Evolutionary conservation across 495 filamentous ascomycete species (phyloP).

Genomic region (Hypoxylon perforatum): DNA sequence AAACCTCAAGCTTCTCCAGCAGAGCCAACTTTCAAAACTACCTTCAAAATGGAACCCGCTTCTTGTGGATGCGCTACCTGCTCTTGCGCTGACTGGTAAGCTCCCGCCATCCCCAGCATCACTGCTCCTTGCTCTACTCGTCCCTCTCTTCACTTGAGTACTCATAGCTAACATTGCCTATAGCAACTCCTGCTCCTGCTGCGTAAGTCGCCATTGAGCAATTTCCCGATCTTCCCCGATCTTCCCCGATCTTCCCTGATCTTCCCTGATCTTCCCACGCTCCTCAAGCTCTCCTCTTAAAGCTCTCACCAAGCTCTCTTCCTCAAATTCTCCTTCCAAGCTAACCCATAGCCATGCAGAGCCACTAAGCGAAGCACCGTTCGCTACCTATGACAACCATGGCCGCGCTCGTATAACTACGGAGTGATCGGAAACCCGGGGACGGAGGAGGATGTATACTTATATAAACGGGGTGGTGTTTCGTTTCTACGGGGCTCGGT

Average conservation of each 20-base stretch:
- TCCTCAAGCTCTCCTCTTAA: too few species aligned
- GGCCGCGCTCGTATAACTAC: conserved; percentile 1
- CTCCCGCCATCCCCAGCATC: neutral
- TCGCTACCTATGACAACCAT: conserved; percentile 9
- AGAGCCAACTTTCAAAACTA: conserved; percentile 8
- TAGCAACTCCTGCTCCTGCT: conserved; percentile 46
- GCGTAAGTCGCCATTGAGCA: conserved; percentile 37
- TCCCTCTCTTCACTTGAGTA: neutral
- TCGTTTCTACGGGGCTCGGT: conserved; percentile 25
- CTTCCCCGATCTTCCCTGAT: too few species aligned
- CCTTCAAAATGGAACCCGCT: conserved; percentile 41
- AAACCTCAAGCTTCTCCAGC: conserved; percentile 29
- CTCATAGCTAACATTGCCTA: conserved; percentile 20
- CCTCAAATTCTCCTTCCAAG: neutral
- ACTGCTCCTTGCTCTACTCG: neutral
- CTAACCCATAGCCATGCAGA: conserved; percentile 34
- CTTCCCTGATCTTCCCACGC: too few species aligned
- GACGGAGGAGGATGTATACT: conserved; percentile 9
- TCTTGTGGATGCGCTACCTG: conserved; percentile 44
- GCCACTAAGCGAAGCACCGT: conserved; percentile 33
- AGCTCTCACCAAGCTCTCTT: too few species aligned
- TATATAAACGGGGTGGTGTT: conserved; percentile 16
- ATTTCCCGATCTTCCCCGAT: too few species aligned
- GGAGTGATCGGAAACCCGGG: neutral
- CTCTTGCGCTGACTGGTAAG: conserved; percentile 45